Evolutionary conservation across 2,329 filamentous ascomycete genomes (phyloP), one percentile per base, ranked within the genome.

Genomic region (Tolypocladium album): DNA sequence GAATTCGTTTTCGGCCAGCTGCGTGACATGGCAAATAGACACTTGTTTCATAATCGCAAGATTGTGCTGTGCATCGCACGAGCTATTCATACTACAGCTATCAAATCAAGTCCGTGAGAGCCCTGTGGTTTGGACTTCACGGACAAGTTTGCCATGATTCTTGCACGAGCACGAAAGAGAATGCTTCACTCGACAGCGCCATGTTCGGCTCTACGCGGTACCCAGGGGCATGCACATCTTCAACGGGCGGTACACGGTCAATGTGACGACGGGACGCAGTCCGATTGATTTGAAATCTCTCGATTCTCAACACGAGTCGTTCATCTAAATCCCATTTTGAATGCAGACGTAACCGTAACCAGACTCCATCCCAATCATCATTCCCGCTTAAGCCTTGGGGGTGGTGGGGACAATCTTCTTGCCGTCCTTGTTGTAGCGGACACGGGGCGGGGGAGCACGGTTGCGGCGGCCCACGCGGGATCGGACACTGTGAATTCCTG

Each of bases 401-500:
- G 69, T 57, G 76, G 88, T 89, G 69, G 93, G 92, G 78, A 88
- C 88, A 78, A 99, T 88, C 89, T 99, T 99, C 92, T 99, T 99
- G 85, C 92, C 93, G 77, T 99, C 94, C 89, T 97, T 97, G 90
- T 99, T 99, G 91, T 96, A 99, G 75, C 94, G 86, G 74, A 99
- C 92, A 77, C 94, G 88, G 76, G 94, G 94, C 71, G 94, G 94
- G 74, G 94, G 95, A 74, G 93, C 93, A 79, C 94, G 91, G 90
- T 99, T 99, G 82, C 94, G 94, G 79, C 94, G 93, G 74, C 95
- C 94, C 76, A 89, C 92, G 71, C 90, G 87, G 70, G 94, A 99
- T 75, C 94, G 94, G 79, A 99, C 94, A 88, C 94, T 97, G 73
- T 69, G 61, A 62, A 61, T 56, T 59, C 59, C 58, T 72, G 79